Percentiles rank a stretch among this genome's conserved stretches.
Evolutionary conservation across 148 eudicot genomes (phyloP).

Genomic region (Hydrangea macrophylla): DNA sequence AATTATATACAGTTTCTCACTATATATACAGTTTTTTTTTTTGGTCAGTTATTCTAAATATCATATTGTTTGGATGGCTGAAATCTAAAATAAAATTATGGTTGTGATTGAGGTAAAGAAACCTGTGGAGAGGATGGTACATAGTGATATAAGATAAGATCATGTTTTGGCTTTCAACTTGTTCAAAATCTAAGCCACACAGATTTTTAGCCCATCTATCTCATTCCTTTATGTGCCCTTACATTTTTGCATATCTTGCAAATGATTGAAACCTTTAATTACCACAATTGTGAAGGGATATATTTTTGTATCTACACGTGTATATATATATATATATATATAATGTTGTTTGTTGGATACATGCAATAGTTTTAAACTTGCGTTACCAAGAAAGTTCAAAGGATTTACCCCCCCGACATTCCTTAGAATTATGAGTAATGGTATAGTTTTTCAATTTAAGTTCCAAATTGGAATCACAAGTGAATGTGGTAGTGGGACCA

Average conservation of each 20-base stretch:
- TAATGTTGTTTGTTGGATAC: too few species aligned
- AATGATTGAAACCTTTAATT: not conserved
- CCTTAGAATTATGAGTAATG: too few species aligned
- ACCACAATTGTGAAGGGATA: too few species aligned
- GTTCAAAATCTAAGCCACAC: constrained; percentile 47
- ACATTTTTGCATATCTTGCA: not conserved
- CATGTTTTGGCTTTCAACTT: constrained; percentile 26
- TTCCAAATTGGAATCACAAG: too few species aligned
- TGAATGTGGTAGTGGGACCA: too few species aligned
- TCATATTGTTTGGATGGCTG: not conserved
- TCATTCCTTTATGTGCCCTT: constrained; percentile 10
- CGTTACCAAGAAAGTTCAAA: too few species aligned
- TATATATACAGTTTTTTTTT: not conserved
- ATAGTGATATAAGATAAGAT: constrained; percentile 60
- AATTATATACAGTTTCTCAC: too few species aligned
- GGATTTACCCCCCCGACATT: too few species aligned
- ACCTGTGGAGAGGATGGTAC: constrained; percentile 64
- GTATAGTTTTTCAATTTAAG: too few species aligned
- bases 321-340: not conserved
- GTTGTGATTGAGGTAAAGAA: constrained; percentile 31
- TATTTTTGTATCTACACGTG: not conserved
- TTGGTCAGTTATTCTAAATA: not conserved
- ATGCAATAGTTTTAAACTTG: too few species aligned
- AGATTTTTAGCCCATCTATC: constrained; percentile 19
- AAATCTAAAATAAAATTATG: constrained; percentile 10